These are phyloP conservation scores for Chalciporus chontae DNA, from an alignment of 768 basidiomycete genomes.

Conservation along the genomic window DNA sequence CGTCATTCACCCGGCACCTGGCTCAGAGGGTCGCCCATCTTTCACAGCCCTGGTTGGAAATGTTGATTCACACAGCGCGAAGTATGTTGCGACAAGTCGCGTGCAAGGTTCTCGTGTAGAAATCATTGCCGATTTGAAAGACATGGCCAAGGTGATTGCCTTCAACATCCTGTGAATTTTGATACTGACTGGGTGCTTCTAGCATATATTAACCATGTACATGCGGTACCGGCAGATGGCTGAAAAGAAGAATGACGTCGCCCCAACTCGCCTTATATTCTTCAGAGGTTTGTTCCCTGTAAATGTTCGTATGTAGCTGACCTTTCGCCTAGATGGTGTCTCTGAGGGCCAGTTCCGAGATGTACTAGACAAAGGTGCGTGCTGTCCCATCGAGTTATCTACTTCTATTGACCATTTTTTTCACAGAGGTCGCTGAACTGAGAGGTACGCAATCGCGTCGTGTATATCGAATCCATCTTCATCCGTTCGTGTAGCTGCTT, in stretches of 20 bases:
- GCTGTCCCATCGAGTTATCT: neutral
- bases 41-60: conserved; percentile 80
- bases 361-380: conserved; percentile 51
- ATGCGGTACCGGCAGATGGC: conserved; percentile 51
- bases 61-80: conserved; percentile 71
- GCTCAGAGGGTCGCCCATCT: conserved; percentile 73
- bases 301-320: conserved; percentile 1
- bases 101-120: conserved; percentile 70
- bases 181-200: conserved; percentile 10
- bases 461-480: neutral
- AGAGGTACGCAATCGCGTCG: conserved; percentile 41
- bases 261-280: conserved; percentile 73
- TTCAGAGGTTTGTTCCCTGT: conserved; percentile 53
- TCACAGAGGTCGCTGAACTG: conserved; percentile 54
- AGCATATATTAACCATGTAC: conserved; percentile 58
- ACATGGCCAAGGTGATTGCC: conserved; percentile 54
- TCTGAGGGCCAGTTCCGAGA: conserved; percentile 52
- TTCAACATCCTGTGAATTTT: neutral
- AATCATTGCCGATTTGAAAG: conserved; percentile 68
- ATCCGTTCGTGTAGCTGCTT: conserved; percentile 49
- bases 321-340: conserved; percentile 41
- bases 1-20: conserved; percentile 83
- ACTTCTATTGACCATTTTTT: conserved; percentile 2
- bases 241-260: conserved; percentile 44
- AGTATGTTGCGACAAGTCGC: conserved; percentile 60